These are phyloP conservation scores for Mycothermus thermophilus DNA, from an alignment of 495 filamentous ascomycete genomes.

Conservation along the genomic window DNA sequence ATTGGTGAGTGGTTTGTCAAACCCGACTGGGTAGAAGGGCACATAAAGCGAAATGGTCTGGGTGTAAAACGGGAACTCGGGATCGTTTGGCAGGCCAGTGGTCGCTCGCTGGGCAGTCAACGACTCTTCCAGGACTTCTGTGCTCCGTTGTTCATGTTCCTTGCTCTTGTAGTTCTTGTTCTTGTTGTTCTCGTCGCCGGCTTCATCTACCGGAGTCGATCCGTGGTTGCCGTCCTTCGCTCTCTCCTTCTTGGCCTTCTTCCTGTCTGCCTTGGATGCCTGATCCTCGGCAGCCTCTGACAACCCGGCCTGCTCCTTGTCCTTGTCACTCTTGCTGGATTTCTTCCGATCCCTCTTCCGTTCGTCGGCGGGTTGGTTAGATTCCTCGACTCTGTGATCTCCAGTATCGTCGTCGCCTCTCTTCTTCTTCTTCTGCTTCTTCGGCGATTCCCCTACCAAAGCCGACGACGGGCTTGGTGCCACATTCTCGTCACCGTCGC, in stretches of 20 bases:
- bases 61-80: conserved; percentile 32
- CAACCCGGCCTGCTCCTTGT: conserved; percentile 1
- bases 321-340: conserved; percentile 13
- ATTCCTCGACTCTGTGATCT: conserved; percentile 3
- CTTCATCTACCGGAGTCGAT: background rate
- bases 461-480: background rate
- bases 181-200: conserved; percentile 8
- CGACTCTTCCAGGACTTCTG: background rate
- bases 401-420: conserved; percentile 6
- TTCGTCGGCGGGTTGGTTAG: background rate
- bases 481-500: conserved; percentile 2
- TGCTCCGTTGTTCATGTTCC: background rate
- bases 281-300: conserved; percentile 6
- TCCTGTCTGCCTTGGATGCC: conserved; percentile 9
- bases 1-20: conserved; percentile 31
- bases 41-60: conserved; percentile 36
- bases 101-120: conserved; percentile 3
- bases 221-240: conserved; percentile 6
- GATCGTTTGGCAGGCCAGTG: conserved; percentile 3
- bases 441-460: conserved; percentile 1
- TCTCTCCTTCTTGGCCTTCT: conserved; percentile 21
- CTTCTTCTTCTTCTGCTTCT: conserved; percentile 14
- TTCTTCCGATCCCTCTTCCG: conserved; percentile 9
- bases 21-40: conserved; percentile 31
- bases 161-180: conserved; percentile 16